Conservation (phyloP, 257 asterid genomes). For the Eustoma russellianum region DNA sequence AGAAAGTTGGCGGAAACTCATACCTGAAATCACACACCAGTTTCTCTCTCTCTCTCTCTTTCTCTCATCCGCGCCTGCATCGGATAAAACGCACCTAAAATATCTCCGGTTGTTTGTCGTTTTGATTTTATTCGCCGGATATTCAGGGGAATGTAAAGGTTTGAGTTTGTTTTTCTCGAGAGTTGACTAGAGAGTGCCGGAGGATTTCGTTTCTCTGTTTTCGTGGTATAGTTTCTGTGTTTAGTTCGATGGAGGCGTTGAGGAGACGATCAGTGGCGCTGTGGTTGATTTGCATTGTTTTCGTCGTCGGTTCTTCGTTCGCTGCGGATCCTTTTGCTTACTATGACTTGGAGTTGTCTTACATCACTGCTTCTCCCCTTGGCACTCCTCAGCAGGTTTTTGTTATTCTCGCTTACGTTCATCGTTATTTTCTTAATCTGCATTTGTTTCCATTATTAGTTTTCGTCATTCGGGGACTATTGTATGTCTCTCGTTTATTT, state of each 20-base stretch:
- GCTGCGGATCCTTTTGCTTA: slow-evolving; percentile 59
- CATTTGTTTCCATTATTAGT: neutral
- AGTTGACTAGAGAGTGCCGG: neutral
- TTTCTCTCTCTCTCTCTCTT: no score
- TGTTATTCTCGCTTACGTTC: neutral
- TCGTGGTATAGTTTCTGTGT: neutral
- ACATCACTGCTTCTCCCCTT: slow-evolving; percentile 79
- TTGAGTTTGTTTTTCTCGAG: neutral
- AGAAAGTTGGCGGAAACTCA: no score
- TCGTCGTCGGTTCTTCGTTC: slow-evolving; percentile 32
- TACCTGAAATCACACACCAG: no score
- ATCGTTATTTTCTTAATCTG: neutral
- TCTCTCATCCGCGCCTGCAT: no score
- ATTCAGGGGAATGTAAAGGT: no score
- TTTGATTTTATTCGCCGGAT: no score
- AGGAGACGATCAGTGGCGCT: slow-evolving; percentile 7
- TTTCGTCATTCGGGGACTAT: neutral
- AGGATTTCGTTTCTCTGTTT: neutral
- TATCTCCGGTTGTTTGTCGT: no score
- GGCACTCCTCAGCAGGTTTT: slow-evolving; percentile 92
- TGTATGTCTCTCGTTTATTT: neutral
- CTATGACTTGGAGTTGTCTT: slow-evolving; percentile 58
- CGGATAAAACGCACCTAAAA: no score
- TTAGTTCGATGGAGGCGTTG: slow-evolving; percentile 12
- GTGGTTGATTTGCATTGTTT: slow-evolving; percentile 21